phyloP scores from a whole-genome alignment of 192 early-diverging fungal species.

The Fimicolochytrium jonesii region DNA sequence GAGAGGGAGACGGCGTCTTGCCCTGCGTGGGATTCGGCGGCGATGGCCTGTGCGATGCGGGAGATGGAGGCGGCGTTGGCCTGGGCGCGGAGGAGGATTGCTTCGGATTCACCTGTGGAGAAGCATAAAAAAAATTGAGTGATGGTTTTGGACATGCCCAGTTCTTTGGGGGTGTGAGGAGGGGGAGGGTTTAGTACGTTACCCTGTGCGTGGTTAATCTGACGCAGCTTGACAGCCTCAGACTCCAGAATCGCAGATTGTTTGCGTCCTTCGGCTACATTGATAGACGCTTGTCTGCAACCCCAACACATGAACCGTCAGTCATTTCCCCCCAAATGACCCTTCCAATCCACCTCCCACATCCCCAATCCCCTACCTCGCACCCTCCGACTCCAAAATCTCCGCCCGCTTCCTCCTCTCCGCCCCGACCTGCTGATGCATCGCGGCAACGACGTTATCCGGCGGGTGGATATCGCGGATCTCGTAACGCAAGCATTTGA shows the following conservation, averaged over 20 bases:
- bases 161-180: slow-evolving; percentile 1
- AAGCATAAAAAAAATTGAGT: not conserved
- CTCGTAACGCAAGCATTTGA: slow-evolving; percentile 92
- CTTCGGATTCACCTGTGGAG: slow-evolving; percentile 76
- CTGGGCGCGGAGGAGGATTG: slow-evolving; percentile 75
- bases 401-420: slow-evolving; percentile 95
- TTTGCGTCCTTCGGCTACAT: slow-evolving; percentile 93
- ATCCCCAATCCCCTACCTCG: slow-evolving; percentile 25
- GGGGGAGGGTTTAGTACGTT: slow-evolving; percentile 10
- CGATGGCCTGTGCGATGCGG: slow-evolving; percentile 75
- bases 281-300: slow-evolving; percentile 87
- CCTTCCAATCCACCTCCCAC: too few species aligned
- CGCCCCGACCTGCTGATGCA: slow-evolving; percentile 97
- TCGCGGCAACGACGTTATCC: slow-evolving; percentile 86
- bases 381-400: slow-evolving; percentile 66
- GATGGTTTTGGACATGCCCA: too few species aligned
- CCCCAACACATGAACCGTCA: too few species aligned
- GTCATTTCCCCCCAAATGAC: too few species aligned
- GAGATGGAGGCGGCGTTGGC: slow-evolving; percentile 81
- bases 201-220: slow-evolving; percentile 86
- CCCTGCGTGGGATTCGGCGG: slow-evolving; percentile 38
- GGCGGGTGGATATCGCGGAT: slow-evolving; percentile 96
- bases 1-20: slow-evolving; percentile 83
- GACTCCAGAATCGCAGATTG: slow-evolving; percentile 89
- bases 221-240: slow-evolving; percentile 84